These are phyloP conservation scores for Physcomitrellopsis africana DNA, from an alignment of 225 moss, liverwort and hornwort species.

Conservation along the genomic window DNA sequence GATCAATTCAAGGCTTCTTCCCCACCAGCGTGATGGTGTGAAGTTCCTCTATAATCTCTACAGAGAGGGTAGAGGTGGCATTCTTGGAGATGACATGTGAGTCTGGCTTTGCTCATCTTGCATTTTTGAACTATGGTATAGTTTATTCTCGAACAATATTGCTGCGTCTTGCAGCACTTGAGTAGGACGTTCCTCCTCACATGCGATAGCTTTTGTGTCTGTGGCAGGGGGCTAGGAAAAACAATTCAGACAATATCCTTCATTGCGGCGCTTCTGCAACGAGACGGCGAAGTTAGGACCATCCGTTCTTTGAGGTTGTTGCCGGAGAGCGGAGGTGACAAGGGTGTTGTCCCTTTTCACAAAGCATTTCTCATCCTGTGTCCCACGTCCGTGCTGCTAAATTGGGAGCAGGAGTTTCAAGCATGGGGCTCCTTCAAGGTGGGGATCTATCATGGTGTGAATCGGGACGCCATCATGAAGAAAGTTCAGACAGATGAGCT, in stretches of 20 bases:
- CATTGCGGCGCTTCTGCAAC: slow-evolving; percentile 76
- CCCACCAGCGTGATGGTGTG: slow-evolving; percentile 87
- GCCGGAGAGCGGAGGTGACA: slow-evolving; percentile 26
- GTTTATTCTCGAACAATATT: background rate
- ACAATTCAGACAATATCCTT: slow-evolving; percentile 94
- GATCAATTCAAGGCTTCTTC: slow-evolving; percentile 83
- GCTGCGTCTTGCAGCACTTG: background rate
- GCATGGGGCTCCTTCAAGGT: slow-evolving; percentile 86
- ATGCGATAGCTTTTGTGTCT: slow-evolving; percentile 18
- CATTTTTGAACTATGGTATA: background rate
- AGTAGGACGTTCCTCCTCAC: slow-evolving; percentile 10
- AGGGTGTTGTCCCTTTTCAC: slow-evolving; percentile 31
- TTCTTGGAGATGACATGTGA: slow-evolving; percentile 95
- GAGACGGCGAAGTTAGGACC: slow-evolving; percentile 47
- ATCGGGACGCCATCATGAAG: slow-evolving; percentile 65
- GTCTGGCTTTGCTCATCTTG: slow-evolving; percentile 6
- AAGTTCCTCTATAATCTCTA: slow-evolving; percentile 75
- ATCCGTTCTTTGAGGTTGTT: slow-evolving; percentile 28
- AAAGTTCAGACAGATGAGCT: slow-evolving; percentile 56
- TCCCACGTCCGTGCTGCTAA: slow-evolving; percentile 91
- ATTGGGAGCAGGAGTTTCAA: slow-evolving; percentile 93
- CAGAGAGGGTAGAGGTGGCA: slow-evolving; percentile 73
- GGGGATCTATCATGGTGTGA: slow-evolving; percentile 80
- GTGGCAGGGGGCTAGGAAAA: slow-evolving; percentile 89
- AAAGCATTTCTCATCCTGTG: slow-evolving; percentile 80